Conservation (phyloP, 2,329 filamentous ascomycete genomes). For the Myrmaecium sp. region DNA sequence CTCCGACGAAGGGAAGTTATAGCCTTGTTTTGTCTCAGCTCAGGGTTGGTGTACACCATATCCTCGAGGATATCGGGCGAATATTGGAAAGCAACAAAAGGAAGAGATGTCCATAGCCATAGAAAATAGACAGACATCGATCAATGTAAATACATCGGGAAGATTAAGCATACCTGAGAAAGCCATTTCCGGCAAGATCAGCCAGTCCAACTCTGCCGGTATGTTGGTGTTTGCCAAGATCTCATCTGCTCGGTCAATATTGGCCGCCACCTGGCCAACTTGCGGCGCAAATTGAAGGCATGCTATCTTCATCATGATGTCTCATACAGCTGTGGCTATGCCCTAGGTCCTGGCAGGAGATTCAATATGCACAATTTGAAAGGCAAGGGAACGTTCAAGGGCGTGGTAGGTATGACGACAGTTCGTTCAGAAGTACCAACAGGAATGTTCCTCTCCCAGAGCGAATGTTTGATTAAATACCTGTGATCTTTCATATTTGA, state of each 20-base stretch:
- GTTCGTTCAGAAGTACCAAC: too few relatives aligned
- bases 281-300: conserved; percentile 58
- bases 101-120: conserved; percentile 2
- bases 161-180: conserved; percentile 41
- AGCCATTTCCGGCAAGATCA: conserved; percentile 61
- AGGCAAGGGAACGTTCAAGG: too few relatives aligned
- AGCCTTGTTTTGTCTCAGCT: conserved; percentile 32
- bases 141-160: not conserved
- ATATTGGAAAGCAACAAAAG: conserved; percentile 2
- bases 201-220: conserved; percentile 40
- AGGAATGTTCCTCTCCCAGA: too few relatives aligned
- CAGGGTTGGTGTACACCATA: not conserved
- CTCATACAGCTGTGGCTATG: too few relatives aligned
- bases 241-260: conserved; percentile 44
- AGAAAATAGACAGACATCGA: conserved; percentile 4
- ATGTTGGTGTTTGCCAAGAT: conserved; percentile 23
- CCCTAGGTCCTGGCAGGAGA: conserved; percentile 1
- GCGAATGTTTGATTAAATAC: too few relatives aligned
- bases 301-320: conserved; percentile 47
- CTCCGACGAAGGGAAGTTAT: conserved; percentile 56
- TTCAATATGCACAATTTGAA: too few relatives aligned
- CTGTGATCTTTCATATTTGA: too few relatives aligned
- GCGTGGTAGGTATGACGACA: too few relatives aligned
- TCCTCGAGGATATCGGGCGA: not conserved
- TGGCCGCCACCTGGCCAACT: conserved; percentile 53